These are phyloP conservation scores for Alnus glutinosa DNA, from an alignment of 306 rosid species.

Conservation along the genomic window DNA sequence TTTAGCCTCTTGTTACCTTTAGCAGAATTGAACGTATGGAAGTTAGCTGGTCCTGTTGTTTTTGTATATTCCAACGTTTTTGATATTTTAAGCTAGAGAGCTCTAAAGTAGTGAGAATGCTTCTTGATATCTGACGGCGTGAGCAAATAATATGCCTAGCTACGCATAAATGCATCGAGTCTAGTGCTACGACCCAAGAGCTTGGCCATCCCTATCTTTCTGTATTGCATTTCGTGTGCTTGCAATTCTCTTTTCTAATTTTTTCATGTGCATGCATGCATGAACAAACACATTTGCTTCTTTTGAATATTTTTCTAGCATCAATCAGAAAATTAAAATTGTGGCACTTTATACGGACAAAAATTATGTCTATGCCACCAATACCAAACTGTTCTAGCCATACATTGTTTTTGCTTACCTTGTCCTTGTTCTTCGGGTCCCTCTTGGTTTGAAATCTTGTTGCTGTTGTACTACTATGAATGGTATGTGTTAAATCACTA, in stretches of 20 bases:
- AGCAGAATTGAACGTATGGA: not conserved
- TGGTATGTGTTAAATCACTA: too few relatives aligned
- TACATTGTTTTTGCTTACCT: not conserved
- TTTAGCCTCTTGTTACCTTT: not conserved
- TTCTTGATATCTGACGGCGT: not conserved
- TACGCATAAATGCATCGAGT: not conserved
- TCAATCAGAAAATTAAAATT: not conserved
- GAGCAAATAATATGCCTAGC: not conserved
- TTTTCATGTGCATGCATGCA: not conserved
- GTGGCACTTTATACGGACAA: not conserved
- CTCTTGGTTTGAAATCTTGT: not conserved
- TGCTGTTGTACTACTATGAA: slow-evolving; percentile 3
- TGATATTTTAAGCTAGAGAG: not conserved
- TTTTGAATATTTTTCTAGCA: not conserved
- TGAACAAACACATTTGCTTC: not conserved
- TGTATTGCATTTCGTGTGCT: not conserved
- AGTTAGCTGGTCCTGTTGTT: not conserved
- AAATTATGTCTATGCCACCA: not conserved
- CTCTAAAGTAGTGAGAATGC: not conserved
- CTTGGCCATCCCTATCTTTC: not conserved
- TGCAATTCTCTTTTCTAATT: not conserved
- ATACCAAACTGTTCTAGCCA: not conserved
- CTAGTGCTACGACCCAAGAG: not conserved
- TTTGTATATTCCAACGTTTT: not conserved
- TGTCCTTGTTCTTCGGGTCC: not conserved